A percentile compares a stretch with the other conserved stretches of the same genome.
Conservation (phyloP, 1,284 basidiomycete genomes). For the Quambalaria eucalypti region DNA sequence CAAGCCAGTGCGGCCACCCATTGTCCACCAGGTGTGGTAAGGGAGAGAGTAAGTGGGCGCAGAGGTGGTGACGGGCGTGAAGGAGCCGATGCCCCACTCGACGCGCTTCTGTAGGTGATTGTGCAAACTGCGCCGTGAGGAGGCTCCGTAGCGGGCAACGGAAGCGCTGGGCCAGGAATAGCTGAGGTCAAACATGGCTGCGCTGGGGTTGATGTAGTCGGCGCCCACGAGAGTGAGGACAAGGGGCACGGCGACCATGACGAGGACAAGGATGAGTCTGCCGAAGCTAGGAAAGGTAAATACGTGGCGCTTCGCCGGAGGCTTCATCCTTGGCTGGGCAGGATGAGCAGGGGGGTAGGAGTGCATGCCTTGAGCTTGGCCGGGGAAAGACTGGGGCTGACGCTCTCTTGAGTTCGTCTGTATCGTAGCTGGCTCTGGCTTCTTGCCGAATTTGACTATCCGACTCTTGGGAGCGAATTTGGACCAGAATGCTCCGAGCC, state of each 20-base stretch:
- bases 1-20: constrained; percentile 63
- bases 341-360: background rate
- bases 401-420: background rate
- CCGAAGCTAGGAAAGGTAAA: constrained; percentile 32
- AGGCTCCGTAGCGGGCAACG: constrained; percentile 9
- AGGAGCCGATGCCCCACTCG: constrained; percentile 36
- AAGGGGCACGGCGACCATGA: constrained; percentile 30
- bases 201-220: constrained; percentile 62
- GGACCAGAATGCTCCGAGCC: constrained; percentile 35
- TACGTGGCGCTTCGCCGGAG: constrained; percentile 15
- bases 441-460: constrained; percentile 5
- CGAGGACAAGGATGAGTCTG: constrained; percentile 25
- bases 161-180: constrained; percentile 19
- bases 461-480: constrained; percentile 26
- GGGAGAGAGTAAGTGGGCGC: constrained; percentile 57
- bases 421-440: background rate
- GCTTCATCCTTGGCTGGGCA: background rate
- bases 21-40: constrained; percentile 67
- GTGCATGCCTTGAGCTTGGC: background rate
- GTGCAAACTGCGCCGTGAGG: constrained; percentile 10
- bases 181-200: constrained; percentile 38
- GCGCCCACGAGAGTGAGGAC: constrained; percentile 55
- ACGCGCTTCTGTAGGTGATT: constrained; percentile 14
- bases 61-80: constrained; percentile 24
- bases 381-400: background rate